Conservation (phyloP, 2,329 filamentous ascomycete species). For the Podosphaera fusca region DNA sequence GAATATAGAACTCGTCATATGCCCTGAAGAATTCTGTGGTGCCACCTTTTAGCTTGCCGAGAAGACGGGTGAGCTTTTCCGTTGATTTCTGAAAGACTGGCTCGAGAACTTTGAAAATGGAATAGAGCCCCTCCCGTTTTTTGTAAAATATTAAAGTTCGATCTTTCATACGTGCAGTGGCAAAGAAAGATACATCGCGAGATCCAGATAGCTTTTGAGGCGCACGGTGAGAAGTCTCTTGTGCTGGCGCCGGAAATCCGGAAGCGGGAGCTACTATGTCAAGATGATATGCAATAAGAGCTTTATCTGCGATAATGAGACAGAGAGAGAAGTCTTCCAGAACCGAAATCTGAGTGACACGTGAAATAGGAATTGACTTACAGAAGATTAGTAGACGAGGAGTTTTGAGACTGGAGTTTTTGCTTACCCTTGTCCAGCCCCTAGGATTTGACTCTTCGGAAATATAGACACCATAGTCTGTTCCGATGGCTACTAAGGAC, state of each 20-base stretch:
- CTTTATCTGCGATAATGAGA: conserved; percentile 74
- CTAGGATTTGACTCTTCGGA: conserved; percentile 74
- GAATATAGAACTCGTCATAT: conserved; percentile 97
- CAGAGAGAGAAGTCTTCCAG: conserved; percentile 91
- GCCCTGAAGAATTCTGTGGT: conserved; percentile 91
- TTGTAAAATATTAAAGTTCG: conserved; percentile 90
- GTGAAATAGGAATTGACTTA: conserved; percentile 47
- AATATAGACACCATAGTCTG: conserved; percentile 81
- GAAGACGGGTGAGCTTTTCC: conserved; percentile 53
- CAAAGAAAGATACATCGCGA: conserved; percentile 91
- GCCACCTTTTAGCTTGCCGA: conserved; percentile 34
- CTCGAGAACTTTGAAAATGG: conserved; percentile 90
- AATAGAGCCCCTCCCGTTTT: conserved; percentile 76
- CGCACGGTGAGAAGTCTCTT: conserved; percentile 54
- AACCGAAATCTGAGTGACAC: conserved; percentile 80
- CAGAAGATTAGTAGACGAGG: conserved; percentile 3
- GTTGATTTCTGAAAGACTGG: conserved; percentile 84
- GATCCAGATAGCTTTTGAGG: conserved; percentile 71
- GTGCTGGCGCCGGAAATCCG: conserved; percentile 34
- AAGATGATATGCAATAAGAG: conserved; percentile 78
- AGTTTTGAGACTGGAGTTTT: not conserved
- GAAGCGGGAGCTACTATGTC: conserved; percentile 53
- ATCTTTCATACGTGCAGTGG: conserved; percentile 91
- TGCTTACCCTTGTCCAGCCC: conserved; percentile 65
- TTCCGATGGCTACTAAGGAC: conserved; percentile 79